Evolutionary conservation across 352 stramenopile species (phyloP), one percentile per base, ranked within the genome.

Genomic region (Pythium biforme): DNA sequence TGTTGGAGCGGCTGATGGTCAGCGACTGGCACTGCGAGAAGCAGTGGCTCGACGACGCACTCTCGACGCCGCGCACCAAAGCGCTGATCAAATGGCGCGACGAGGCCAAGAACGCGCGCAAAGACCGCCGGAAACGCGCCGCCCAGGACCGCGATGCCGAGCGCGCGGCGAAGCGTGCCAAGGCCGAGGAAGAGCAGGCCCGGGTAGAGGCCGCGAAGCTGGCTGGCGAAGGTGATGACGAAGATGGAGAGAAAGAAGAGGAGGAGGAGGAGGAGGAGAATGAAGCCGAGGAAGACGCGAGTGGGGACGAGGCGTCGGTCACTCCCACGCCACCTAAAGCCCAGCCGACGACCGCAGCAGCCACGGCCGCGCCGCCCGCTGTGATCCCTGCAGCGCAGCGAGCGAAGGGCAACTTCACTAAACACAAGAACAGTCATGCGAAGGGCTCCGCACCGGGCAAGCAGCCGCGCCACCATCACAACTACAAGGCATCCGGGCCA

Each of bases 1-100:
- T 94, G 53, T 49, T 94, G 34, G 79, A 89, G 53, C 80, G 81
- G 53, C 55, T 92, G 43, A 66, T 94, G 55, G 81, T 94, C 23
- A 40, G 75, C 23, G 81, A 94, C 45, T 94, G 85, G 85, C 61
- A 81, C 4, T 72, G 54, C 25, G 76, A 90, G 33, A 68, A 80
- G 23, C 26, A 64, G 48, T 92, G 85, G 85, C 55, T 94, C 23
- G 76, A 86, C 19, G 65, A 62, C 10, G 81, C 74, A 22, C 51
- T 85, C 23, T 68, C 66, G 10, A 90, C 81, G 8, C 58, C 62
- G 12, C 76, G 83, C 1, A 88, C 83, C 1, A 84, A 83, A 66
- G 54, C 77, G 10, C 80, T 90, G 60, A 26, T 92, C 20, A 67
- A 80, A 45, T 92, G 83, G 81, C 74, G 75, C 55, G 81, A 91